These are phyloP conservation scores for Ophiorrhiza pumila DNA, from an alignment of 257 asterid species.

Conservation along the genomic window DNA sequence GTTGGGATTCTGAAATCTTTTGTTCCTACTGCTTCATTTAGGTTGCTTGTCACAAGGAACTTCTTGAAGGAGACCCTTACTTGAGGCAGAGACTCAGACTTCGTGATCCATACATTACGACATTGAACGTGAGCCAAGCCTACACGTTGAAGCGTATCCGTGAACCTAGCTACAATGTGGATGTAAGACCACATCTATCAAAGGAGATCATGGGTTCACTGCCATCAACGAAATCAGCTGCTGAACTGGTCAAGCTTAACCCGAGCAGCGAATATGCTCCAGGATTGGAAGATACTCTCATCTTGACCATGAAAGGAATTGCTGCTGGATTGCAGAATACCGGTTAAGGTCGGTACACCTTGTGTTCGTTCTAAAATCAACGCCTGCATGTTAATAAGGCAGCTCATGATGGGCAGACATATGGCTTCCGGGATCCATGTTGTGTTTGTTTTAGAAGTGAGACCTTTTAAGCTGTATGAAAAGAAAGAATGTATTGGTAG, in stretches of 20 bases:
- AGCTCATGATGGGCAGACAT: neutral
- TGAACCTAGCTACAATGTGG: conserved; percentile 64
- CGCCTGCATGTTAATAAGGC: neutral
- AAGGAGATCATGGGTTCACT: conserved; percentile 55
- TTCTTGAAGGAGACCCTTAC: conserved; percentile 93
- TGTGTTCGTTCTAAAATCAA: conserved; percentile 1
- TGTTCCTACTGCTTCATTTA: conserved; percentile 16
- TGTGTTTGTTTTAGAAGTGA: neutral
- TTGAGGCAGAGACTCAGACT: conserved; percentile 86
- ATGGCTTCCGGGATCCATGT: neutral
- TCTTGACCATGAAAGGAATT: conserved; percentile 91
- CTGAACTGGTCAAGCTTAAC: conserved; percentile 79
- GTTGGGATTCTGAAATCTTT: neutral
- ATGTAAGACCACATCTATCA: conserved; percentile 60
- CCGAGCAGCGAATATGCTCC: conserved; percentile 88
- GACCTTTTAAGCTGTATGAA: conserved; percentile 5
- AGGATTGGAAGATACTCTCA: conserved; percentile 82
- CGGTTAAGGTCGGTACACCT: conserved; percentile 34
- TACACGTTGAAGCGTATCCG: conserved; percentile 82
- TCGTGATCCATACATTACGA: conserved; percentile 82
- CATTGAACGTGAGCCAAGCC: conserved; percentile 66
- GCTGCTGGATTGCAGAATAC: conserved; percentile 96
- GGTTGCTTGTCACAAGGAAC: conserved; percentile 90
- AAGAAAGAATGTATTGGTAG: neutral
- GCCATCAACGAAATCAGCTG: conserved; percentile 56